Evolutionary conservation across 176 grass and related monocot species (phyloP).

Genomic region (Oryza rufipogon): DNA sequence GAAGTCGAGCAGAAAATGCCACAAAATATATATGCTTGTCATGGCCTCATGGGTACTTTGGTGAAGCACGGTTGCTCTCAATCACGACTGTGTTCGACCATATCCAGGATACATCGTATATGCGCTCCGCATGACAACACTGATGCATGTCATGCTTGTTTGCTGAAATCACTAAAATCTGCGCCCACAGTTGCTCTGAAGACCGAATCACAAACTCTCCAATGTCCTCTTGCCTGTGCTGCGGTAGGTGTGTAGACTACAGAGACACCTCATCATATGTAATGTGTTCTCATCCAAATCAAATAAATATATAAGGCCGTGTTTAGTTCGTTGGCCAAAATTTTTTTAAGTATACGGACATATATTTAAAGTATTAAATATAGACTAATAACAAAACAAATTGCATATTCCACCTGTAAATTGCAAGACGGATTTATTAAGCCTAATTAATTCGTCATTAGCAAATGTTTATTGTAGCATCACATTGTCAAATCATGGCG

Average conservation of each 20-base stretch:
- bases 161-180: not conserved
- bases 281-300: not conserved
- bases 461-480: no score
- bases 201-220: not conserved
- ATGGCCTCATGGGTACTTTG: not conserved
- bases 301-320: no score
- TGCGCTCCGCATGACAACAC: not conserved
- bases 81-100: not conserved
- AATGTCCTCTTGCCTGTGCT: not conserved
- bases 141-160: not conserved
- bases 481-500: no score
- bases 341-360: no score
- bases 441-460: no score
- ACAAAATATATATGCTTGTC: not conserved
- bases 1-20: not conserved
- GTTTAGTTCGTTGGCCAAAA: no score
- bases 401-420: no score
- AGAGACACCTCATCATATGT: not conserved
- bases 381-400: no score
- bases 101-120: not conserved
- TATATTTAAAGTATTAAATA: no score
- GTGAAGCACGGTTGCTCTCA: not conserved
- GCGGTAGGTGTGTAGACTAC: not conserved
- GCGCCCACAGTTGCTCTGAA: not conserved
- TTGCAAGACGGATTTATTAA: no score